A percentile compares a stretch with the other conserved stretches of the same genome.
phyloP scores from a whole-genome alignment of 2,329 filamentous ascomycete genomes.

The Magnaporthiopsis incrustans region DNA sequence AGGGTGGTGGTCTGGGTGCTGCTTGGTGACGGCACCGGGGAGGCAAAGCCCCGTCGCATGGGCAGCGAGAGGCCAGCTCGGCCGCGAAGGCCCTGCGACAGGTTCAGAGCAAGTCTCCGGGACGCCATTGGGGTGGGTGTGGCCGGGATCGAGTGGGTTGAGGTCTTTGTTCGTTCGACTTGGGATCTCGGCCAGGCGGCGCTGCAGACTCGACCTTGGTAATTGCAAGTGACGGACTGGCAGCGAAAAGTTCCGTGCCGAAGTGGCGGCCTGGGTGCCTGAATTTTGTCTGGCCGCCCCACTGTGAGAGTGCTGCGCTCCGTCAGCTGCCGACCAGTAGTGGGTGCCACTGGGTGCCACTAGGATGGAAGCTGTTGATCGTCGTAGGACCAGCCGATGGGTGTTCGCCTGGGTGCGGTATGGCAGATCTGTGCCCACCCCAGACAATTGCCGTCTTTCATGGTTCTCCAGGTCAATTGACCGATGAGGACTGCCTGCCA shows the following conservation, averaged over 20 bases:
- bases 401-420: background rate
- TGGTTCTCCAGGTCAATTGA: no score
- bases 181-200: conserved; percentile 1
- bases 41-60: conserved; percentile 81
- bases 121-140: conserved; percentile 73
- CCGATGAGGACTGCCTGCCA: background rate
- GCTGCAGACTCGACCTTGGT: conserved; percentile 4
- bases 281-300: background rate
- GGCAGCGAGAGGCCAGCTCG: conserved; percentile 75
- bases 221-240: conserved; percentile 6
- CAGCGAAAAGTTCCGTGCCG: conserved; percentile 7
- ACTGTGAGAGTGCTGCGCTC: background rate
- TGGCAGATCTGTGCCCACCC: no score
- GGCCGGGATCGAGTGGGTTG: conserved; percentile 38
- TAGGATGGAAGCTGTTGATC: no score
- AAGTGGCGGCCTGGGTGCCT: conserved; percentile 1
- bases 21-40: conserved; percentile 61
- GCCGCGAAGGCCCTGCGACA: conserved; percentile 82
- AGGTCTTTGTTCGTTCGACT: conserved; percentile 29
- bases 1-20: conserved; percentile 95
- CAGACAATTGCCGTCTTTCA: background rate
- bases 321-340: background rate
- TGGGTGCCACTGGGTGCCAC: no score
- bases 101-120: conserved; percentile 91
- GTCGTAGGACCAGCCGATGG: background rate